A percentile compares a stretch with the other conserved stretches of the same genome.
These are phyloP conservation scores for Mucuna pruriens DNA, from an alignment of 306 rosid species.

Conservation along the genomic window DNA sequence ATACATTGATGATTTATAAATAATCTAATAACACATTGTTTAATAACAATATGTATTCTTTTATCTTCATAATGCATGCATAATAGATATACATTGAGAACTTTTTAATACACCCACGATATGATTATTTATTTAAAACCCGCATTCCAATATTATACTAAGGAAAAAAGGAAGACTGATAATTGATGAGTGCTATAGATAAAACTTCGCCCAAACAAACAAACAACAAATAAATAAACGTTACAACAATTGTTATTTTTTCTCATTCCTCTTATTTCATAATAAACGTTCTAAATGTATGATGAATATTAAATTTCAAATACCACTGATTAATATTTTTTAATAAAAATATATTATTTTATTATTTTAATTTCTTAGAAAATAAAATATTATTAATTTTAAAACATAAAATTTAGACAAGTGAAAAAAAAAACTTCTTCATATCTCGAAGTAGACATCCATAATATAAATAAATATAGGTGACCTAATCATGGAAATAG, in stretches of 20 bases:
- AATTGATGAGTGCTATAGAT: neutral
- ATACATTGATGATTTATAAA: neutral
- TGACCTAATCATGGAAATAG: no score
- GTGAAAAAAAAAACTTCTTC: no score
- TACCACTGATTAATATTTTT: neutral
- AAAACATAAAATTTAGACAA: no score
- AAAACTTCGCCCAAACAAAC: no score
- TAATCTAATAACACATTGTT: neutral
- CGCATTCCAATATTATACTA: neutral
- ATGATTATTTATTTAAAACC: neutral
- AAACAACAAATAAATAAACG: neutral
- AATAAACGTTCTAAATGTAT: neutral
- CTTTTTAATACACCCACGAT: neutral
- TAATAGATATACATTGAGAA: neutral
- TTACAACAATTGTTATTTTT: no score
- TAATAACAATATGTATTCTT: neutral
- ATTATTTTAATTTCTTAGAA: neutral
- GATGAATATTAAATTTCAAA: neutral
- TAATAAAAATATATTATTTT: no score
- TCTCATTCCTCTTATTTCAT: no score
- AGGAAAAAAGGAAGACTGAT: neutral
- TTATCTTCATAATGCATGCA: neutral
- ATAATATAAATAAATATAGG: no score
- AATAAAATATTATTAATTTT: no score
- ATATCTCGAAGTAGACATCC: no score